Evolutionary conservation across 306 rosid species (phyloP).

Genomic region (Vigna unguiculata): DNA sequence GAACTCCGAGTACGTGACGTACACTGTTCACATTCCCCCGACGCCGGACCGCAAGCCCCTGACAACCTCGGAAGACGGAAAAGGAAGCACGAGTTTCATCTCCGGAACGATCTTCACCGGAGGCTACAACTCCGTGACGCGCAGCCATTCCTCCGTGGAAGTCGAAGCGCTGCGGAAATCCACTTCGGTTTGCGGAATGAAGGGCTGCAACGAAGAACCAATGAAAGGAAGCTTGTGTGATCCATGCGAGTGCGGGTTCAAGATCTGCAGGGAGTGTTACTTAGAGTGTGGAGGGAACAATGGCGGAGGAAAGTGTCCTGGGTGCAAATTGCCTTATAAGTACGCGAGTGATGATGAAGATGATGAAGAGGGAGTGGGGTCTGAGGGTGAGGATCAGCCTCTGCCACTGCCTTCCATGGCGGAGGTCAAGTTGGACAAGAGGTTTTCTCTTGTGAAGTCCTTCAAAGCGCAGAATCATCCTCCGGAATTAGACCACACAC

Average conservation of each 20-base stretch:
- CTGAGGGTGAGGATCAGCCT: slow-evolving; percentile 77
- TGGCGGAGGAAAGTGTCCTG: slow-evolving; percentile 67
- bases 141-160: slow-evolving; percentile 65
- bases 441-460: slow-evolving; percentile 79
- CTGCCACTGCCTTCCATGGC: slow-evolving; percentile 81
- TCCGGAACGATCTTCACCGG: slow-evolving; percentile 81
- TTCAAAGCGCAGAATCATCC: slow-evolving; percentile 79
- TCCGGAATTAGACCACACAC: slow-evolving; percentile 75
- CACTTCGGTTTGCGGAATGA: slow-evolving; percentile 66
- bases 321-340: slow-evolving; percentile 72
- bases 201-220: slow-evolving; percentile 75
- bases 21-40: slow-evolving; percentile 89
- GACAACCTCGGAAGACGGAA: slow-evolving; percentile 52
- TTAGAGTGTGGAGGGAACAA: slow-evolving; percentile 51
- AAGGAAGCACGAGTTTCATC: slow-evolving; percentile 53
- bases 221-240: slow-evolving; percentile 39
- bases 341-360: slow-evolving; percentile 55
- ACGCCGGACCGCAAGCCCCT: slow-evolving; percentile 79
- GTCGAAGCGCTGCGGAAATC: slow-evolving; percentile 45
- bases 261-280: slow-evolving; percentile 77
- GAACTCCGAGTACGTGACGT: slow-evolving; percentile 60
- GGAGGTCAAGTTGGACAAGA: slow-evolving; percentile 72
- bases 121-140: slow-evolving; percentile 79
- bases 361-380: slow-evolving; percentile 49
- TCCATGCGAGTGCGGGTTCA: slow-evolving; percentile 81